Conservation (phyloP, 2,329 filamentous ascomycete species). For the Neofusicoccum umdonicola region DNA sequence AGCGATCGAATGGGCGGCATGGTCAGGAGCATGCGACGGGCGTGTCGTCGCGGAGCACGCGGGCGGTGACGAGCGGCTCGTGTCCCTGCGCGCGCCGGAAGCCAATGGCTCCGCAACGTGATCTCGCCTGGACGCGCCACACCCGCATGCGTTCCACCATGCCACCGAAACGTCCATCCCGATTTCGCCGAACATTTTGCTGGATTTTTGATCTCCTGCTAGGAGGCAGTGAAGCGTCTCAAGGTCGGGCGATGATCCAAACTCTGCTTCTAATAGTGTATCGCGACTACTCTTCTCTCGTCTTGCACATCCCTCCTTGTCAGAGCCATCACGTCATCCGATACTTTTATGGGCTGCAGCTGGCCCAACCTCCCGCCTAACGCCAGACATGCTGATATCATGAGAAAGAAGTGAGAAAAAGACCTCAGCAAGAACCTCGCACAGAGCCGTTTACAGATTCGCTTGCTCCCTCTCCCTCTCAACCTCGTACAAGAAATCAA, state of each 20-base stretch:
- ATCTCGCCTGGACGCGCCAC: constrained; percentile 2
- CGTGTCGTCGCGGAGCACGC: background rate
- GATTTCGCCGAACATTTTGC: background rate
- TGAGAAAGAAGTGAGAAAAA: constrained; percentile 16
- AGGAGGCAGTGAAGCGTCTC: constrained; percentile 2
- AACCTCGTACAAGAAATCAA: constrained; percentile 98
- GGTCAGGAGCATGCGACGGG: background rate
- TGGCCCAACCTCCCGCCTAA: constrained; percentile 16
- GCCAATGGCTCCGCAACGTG: constrained; percentile 13
- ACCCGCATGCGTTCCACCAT: background rate
- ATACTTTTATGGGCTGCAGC: constrained; percentile 13
- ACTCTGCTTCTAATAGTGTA: constrained; percentile 11
- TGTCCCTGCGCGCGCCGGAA: background rate
- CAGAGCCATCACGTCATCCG: constrained; percentile 11
- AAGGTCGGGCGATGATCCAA: background rate
- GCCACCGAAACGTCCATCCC: background rate
- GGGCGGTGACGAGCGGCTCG: constrained; percentile 10
- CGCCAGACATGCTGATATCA: constrained; percentile 19
- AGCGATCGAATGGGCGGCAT: constrained; percentile 9
- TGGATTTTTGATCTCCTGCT: background rate
- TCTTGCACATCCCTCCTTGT: background rate
- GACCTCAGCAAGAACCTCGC: constrained; percentile 14
- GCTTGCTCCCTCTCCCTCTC: constrained; percentile 70
- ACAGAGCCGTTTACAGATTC: constrained; percentile 29
- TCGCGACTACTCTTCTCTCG: constrained; percentile 2